Percentiles rank a stretch among this genome's conserved stretches.
Conservation (phyloP, 805 yeast genomes). For the Hanseniaspora mollemarum region DNA sequence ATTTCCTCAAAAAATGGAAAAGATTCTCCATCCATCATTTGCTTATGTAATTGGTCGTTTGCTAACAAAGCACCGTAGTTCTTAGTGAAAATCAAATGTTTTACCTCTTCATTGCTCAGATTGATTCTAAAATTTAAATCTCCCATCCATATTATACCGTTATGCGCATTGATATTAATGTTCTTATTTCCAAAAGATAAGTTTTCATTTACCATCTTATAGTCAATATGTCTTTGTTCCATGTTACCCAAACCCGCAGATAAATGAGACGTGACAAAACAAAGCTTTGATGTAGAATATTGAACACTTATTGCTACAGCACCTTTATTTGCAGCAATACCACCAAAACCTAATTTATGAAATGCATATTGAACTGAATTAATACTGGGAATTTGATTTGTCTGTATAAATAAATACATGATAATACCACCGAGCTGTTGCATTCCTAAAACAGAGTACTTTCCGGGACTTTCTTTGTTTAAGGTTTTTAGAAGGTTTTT, state of each 20-base stretch:
- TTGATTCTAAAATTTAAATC: conserved; percentile 82
- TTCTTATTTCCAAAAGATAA: conserved; percentile 46
- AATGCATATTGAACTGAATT: conserved; percentile 56
- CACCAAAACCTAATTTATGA: conserved; percentile 89
- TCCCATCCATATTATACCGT: conserved; percentile 79
- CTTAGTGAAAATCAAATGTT: conserved; percentile 39
- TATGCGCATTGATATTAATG: conserved; percentile 58
- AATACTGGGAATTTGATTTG: conserved; percentile 40
- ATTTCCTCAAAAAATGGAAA: conserved; percentile 75
- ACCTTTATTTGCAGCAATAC: conserved; percentile 74
- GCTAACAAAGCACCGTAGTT: conserved; percentile 47
- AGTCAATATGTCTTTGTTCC: conserved; percentile 78
- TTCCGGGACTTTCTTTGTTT: conserved; percentile 30
- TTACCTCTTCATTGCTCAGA: conserved; percentile 58
- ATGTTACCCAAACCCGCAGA: conserved; percentile 84
- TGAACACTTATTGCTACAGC: conserved; percentile 62
- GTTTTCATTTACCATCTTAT: conserved; percentile 63
- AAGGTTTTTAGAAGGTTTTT: conserved; percentile 40
- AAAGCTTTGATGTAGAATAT: conserved; percentile 55
- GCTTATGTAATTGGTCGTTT: conserved; percentile 66
- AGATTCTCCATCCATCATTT: conserved; percentile 63
- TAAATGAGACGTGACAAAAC: conserved; percentile 75
- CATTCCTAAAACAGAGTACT: conserved; percentile 53
- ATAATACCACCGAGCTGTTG: conserved; percentile 82
- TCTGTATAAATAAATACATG: conserved; percentile 54